A percentile compares a stretch with the other conserved stretches of the same genome.
Evolutionary conservation across 139 green algal genomes (phyloP).

Genomic region (Deuterostichococcus epilithicus): DNA sequence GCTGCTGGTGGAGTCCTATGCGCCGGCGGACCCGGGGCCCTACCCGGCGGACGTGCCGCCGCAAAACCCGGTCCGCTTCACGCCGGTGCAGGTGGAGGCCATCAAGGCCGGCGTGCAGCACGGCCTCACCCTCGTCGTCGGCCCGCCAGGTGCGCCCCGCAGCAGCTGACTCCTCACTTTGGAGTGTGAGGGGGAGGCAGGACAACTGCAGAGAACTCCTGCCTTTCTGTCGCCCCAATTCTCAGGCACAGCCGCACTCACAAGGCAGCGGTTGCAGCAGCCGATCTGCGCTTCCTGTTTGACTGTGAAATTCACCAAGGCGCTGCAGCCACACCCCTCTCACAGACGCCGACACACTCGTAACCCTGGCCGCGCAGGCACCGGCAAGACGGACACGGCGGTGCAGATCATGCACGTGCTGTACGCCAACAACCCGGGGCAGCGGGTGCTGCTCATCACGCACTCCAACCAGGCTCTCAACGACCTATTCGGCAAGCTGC

Average conservation of each 20-base stretch:
- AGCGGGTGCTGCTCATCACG: constrained; percentile 94
- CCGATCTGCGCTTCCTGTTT: too few relatives aligned
- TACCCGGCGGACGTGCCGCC: constrained; percentile 81
- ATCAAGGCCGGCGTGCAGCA: constrained; percentile 80
- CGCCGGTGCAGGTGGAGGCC: constrained; percentile 80
- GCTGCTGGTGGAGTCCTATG: constrained; percentile 76
- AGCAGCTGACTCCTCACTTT: too few relatives aligned
- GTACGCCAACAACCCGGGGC: constrained; percentile 89
- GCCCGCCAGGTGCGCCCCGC: constrained; percentile 59
- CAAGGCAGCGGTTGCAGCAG: too few relatives aligned
- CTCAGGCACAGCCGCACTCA: too few relatives aligned
- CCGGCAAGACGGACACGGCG: constrained; percentile 96
- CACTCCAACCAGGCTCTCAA: constrained; percentile 97
- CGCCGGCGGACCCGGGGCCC: constrained; percentile 74
- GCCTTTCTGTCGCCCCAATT: too few relatives aligned
- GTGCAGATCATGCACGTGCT: constrained; percentile 91
- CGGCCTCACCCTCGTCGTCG: constrained; percentile 95
- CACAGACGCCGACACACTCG: not conserved
- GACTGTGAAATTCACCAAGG: too few relatives aligned
- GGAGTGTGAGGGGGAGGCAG: too few relatives aligned
- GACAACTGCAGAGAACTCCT: too few relatives aligned
- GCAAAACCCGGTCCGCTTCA: constrained; percentile 90
- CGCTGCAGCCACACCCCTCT: too few relatives aligned
- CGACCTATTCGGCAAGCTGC: constrained; percentile 93
- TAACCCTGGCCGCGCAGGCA: constrained; percentile 72